Evolutionary conservation across 305 asterid species (phyloP), one percentile per base, ranked within the genome.

Genomic region (Fraxinus baroniana): DNA sequence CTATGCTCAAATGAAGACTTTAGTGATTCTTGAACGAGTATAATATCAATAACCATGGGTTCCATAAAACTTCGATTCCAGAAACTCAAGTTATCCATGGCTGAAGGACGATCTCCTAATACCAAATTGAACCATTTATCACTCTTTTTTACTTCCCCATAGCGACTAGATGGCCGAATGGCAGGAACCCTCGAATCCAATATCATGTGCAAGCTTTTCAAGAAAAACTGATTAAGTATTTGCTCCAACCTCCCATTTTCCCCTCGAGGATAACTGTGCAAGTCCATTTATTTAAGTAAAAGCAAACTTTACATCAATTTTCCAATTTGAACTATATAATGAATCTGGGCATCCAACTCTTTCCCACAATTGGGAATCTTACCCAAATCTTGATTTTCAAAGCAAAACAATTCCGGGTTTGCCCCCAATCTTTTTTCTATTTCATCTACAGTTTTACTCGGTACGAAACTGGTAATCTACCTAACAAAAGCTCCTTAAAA

Each of bases 61-160:
- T 96, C 99, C 97, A 93, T 90, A 82, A 93, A 87, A 82, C 90
- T 96, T 76, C 98, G 91, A 55, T 91, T 93, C 99, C 99, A 94
- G 81, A 93, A 94, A 82, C 97, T 92, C 88, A 93, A 88, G 90
- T 92, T 92, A 78, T 96, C 99, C 89, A 94, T 89, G 37, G 91
- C 98, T 1, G 94, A 82, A 7, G 98, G 99, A 3, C 97, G 98
- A 84, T 92, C 98, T 55, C 99, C 98, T 86, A 96, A 82, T 2
- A 85, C 93, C 85, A 96, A 85, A 83, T 91, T 94, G 86, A 96
- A 94, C 98, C 99, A 96, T 85, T 87, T 93, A 83, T 94, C 98
- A 4, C 93, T 91, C 91, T 92, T 96, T 78, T 86, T 91, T 35
- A 93, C 90, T 80, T 94, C 97, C 7, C 90, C 87, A 32, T 90